These are phyloP conservation scores for Fusarium concolor DNA, from an alignment of 2,329 filamentous ascomycete genomes.

Conservation along the genomic window DNA sequence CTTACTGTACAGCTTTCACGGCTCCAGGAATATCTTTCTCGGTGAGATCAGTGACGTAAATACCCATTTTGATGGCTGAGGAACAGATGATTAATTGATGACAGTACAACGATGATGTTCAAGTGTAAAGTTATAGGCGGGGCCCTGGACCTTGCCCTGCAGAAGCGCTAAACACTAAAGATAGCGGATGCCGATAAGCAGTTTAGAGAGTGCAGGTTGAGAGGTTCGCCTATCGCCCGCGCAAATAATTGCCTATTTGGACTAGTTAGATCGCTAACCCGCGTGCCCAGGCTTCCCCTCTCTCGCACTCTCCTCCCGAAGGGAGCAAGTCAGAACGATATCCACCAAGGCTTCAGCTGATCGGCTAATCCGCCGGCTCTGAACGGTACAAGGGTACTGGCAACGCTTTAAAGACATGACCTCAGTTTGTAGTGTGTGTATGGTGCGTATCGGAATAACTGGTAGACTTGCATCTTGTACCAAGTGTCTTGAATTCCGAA, in stretches of 20 bases:
- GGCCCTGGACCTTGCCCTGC: no score
- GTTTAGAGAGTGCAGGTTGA: background rate
- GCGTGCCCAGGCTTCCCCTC: background rate
- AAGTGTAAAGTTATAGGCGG: no score
- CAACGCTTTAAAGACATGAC: no score
- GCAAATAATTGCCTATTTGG: slow-evolving; percentile 1
- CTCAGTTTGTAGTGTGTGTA: no score
- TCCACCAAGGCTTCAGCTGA: no score
- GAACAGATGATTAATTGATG: no score
- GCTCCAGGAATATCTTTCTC: slow-evolving; percentile 71
- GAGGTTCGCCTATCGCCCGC: background rate
- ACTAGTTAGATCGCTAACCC: background rate
- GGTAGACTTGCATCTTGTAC: no score
- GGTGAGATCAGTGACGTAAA: slow-evolving; percentile 67
- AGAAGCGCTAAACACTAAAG: background rate
- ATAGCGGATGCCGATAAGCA: background rate
- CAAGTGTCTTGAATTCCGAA: no score
- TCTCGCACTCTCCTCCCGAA: background rate
- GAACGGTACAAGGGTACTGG: no score
- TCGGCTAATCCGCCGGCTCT: no score
- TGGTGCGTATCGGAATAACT: no score
- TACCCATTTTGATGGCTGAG: slow-evolving; percentile 53
- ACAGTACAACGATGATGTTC: no score
- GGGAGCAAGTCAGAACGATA: background rate
- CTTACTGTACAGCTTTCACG: slow-evolving; percentile 70